A percentile compares a stretch with the other conserved stretches of the same genome.
phyloP scores from a whole-genome alignment of 805 yeast species.

The Kodamaea restingae region DNA sequence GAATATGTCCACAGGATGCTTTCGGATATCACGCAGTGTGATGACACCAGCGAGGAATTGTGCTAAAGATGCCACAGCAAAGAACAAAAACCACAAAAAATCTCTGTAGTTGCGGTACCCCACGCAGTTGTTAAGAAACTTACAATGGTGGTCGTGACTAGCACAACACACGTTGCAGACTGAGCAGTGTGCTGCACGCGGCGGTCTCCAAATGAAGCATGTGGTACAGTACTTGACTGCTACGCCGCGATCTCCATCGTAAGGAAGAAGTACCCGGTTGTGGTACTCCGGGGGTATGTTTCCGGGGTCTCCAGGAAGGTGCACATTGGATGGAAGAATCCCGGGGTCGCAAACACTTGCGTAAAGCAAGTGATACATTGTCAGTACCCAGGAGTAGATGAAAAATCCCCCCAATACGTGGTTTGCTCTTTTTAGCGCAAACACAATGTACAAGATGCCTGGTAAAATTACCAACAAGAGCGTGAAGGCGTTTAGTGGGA shows the following conservation, averaged over 20 bases:
- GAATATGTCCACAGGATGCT: conserved; percentile 42
- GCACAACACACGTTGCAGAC: conserved; percentile 63
- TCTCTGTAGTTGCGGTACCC: conserved; percentile 36
- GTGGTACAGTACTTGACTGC: conserved; percentile 53
- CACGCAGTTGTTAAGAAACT: conserved; percentile 50
- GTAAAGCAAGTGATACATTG: conserved; percentile 45
- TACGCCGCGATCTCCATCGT: conserved; percentile 28
- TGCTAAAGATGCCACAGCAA: conserved; percentile 18
- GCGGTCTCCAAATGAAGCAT: conserved; percentile 65
- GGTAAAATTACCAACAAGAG: conserved; percentile 37
- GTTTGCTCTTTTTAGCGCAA: conserved; percentile 10
- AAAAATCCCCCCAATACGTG: conserved; percentile 37
- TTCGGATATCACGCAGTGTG: conserved; percentile 2
- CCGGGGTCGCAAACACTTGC: conserved; percentile 71
- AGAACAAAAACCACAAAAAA: conserved; percentile 31
- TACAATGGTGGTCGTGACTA: conserved; percentile 70
- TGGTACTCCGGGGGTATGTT: conserved; percentile 17
- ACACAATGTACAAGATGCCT: conserved; percentile 48
- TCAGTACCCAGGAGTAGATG: conserved; percentile 53
- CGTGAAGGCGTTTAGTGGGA: conserved; percentile 39
- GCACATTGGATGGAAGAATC: conserved; percentile 61
- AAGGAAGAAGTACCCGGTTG: conserved; percentile 21
- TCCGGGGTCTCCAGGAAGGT: conserved; percentile 32
- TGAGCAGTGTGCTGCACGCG: conserved; percentile 65
- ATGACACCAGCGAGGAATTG: conserved; percentile 16